phyloP scores from a whole-genome alignment of 2,329 filamentous ascomycete species.

The Fusarium cyanostomum region DNA sequence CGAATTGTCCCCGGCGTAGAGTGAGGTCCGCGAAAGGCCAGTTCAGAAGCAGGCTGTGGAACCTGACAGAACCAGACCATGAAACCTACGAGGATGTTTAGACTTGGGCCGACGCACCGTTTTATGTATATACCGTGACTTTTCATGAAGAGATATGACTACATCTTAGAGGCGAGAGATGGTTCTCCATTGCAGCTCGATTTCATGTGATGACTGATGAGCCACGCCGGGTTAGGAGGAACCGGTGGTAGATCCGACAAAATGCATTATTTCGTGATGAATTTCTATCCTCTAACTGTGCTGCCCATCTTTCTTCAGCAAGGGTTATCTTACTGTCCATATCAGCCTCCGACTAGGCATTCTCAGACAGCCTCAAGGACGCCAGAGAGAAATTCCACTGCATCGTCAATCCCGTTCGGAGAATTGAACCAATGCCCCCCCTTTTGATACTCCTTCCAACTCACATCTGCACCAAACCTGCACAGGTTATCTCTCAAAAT shows the following conservation, averaged over 20 bases:
- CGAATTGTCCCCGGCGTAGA: too few species aligned
- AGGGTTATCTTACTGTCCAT: too few species aligned
- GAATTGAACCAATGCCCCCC: conserved; percentile 58
- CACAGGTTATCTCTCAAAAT: conserved; percentile 43
- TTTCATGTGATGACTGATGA: too few species aligned
- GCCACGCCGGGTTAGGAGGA: too few species aligned
- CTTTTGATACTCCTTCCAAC: conserved; percentile 53
- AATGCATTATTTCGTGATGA: too few species aligned
- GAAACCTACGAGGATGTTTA: too few species aligned
- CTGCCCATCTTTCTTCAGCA: too few species aligned
- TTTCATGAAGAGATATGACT: neutral
- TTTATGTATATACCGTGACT: neutral
- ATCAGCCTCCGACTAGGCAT: neutral
- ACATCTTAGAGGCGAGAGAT: too few species aligned
- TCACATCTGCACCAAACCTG: conserved; percentile 51
- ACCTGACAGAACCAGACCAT: neutral
- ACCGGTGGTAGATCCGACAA: too few species aligned
- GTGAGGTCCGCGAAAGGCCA: neutral
- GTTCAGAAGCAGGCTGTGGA: neutral
- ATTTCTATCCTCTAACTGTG: neutral
- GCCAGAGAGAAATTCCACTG: conserved; percentile 45
- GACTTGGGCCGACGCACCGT: neutral
- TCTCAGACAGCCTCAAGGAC: neutral
- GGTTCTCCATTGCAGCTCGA: too few species aligned
- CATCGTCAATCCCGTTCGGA: conserved; percentile 55